These are phyloP conservation scores for Prunus davidiana DNA, from an alignment of 306 rosid species.

Conservation along the genomic window DNA sequence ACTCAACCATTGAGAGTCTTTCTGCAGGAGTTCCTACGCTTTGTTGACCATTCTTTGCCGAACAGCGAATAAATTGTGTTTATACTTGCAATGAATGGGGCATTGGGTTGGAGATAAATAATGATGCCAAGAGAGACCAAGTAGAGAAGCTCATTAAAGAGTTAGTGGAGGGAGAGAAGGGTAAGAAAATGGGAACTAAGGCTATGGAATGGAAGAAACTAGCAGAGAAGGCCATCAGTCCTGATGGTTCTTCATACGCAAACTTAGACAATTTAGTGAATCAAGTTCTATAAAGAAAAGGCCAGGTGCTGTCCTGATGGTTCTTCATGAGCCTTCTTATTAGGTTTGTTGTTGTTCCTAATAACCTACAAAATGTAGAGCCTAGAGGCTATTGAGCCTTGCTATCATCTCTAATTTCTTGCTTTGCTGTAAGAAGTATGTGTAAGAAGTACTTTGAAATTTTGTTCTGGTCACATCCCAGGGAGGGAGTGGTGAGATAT, in stretches of 20 bases:
- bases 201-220: constrained; percentile 1
- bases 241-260: not conserved
- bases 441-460: constrained; percentile 78
- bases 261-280: constrained; percentile 1
- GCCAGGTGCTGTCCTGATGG: not conserved
- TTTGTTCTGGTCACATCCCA: constrained; percentile 82
- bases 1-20: constrained; percentile 9
- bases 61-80: not conserved
- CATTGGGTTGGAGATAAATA: constrained; percentile 1
- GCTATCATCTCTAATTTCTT: no score
- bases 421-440: no score
- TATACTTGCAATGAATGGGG: constrained; percentile 9
- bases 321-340: no score
- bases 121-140: constrained; percentile 7
- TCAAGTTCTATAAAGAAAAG: not conserved
- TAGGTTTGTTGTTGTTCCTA: no score
- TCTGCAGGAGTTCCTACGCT: constrained; percentile 14
- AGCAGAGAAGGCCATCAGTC: not conserved
- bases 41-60: not conserved
- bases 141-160: constrained; percentile 9
- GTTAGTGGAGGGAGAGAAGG: constrained; percentile 13
- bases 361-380: no score
- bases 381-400: no score
- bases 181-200: not conserved
- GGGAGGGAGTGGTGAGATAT: constrained; percentile 72